Conservation (phyloP, 106 monocot genomes). For the Platanthera guangdongensis region DNA sequence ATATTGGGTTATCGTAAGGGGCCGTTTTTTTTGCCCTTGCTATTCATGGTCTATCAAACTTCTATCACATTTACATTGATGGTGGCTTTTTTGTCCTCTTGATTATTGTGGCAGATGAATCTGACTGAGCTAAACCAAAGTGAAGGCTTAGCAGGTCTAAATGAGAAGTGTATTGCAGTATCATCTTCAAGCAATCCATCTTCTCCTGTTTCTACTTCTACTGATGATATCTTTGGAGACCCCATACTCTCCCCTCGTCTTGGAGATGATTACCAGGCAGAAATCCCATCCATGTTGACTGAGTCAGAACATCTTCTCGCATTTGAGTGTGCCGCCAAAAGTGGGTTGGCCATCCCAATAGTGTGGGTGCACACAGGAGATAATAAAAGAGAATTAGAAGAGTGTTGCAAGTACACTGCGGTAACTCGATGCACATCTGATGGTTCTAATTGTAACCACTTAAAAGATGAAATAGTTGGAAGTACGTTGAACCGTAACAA, state of each 20-base stretch:
- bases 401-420: not conserved
- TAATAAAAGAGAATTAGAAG: not conserved
- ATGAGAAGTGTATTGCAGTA: slow-evolving; percentile 25
- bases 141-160: not conserved
- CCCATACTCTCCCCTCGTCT: slow-evolving; percentile 43
- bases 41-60: not conserved
- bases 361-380: slow-evolving; percentile 26
- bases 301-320: slow-evolving; percentile 12
- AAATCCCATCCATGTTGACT: slow-evolving; percentile 34
- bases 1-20: not conserved
- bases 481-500: not conserved
- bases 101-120: not conserved
- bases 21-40: not conserved
- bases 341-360: slow-evolving; percentile 44
- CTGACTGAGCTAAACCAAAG: not conserved
- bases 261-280: slow-evolving; percentile 72
- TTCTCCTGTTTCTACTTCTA: slow-evolving; percentile 13
- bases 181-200: slow-evolving; percentile 18
- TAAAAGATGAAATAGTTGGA: not conserved
- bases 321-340: slow-evolving; percentile 12
- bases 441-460: not conserved
- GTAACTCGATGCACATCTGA: not conserved
- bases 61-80: not conserved
- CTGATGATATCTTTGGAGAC: slow-evolving; percentile 38
- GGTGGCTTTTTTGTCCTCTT: not conserved